phyloP scores from a whole-genome alignment of 2,329 filamentous ascomycete genomes.

The Fusarium lyarnte region DNA sequence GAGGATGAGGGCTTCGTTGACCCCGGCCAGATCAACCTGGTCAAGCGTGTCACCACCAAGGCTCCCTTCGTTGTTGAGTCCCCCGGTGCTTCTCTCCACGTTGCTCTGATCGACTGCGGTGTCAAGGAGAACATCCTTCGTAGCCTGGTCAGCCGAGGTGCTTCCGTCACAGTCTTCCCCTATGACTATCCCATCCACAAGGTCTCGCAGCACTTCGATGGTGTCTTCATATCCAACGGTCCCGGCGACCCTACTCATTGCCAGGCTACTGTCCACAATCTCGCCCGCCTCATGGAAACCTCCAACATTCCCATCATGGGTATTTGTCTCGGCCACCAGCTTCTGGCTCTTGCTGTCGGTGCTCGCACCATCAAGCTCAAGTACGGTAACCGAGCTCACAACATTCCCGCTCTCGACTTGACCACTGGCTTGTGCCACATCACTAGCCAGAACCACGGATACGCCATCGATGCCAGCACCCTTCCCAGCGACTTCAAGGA shows the following conservation, averaged over 20 bases:
- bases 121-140: slow-evolving; percentile 99
- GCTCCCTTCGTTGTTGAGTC: slow-evolving; percentile 95
- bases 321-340: slow-evolving; percentile 97
- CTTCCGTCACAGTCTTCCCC: slow-evolving; percentile 93
- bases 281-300: slow-evolving; percentile 88
- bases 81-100: slow-evolving; percentile 82
- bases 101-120: slow-evolving; percentile 96
- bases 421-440: slow-evolving; percentile 98
- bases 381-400: slow-evolving; percentile 98
- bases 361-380: slow-evolving; percentile 96
- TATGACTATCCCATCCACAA: slow-evolving; percentile 99
- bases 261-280: slow-evolving; percentile 91
- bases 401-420: slow-evolving; percentile 94
- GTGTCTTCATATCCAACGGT: slow-evolving; percentile 98
- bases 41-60: slow-evolving; percentile 97
- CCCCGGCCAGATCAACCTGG: slow-evolving; percentile 95
- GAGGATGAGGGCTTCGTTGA: slow-evolving; percentile 97
- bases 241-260: slow-evolving; percentile 98
- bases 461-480: slow-evolving; percentile 88
- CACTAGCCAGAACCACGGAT: slow-evolving; percentile 98
- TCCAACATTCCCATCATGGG: slow-evolving; percentile 95
- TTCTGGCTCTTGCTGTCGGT: slow-evolving; percentile 88
- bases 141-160: slow-evolving; percentile 89
- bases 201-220: slow-evolving; percentile 96
- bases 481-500: slow-evolving; percentile 91